Percentiles rank a stretch among this genome's conserved stretches.
phyloP scores from a whole-genome alignment of 1,284 basidiomycete species.

The Naganishia sp. region DNA sequence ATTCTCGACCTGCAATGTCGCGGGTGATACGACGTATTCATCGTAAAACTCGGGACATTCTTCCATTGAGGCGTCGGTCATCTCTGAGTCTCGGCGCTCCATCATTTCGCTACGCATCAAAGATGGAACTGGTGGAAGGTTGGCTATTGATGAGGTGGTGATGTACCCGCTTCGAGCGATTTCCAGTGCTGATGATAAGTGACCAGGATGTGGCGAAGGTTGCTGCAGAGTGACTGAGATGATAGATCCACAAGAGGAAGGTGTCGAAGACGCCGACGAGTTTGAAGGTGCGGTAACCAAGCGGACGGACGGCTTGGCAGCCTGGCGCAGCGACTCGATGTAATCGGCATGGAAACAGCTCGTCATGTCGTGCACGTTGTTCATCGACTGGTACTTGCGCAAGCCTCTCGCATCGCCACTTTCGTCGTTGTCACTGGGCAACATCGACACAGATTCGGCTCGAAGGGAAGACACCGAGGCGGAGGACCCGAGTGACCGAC shows the following conservation, averaged over 20 bases:
- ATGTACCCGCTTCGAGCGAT: constrained; percentile 20
- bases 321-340: constrained; percentile 15
- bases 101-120: constrained; percentile 5
- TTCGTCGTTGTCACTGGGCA: not conserved
- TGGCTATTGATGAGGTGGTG: constrained; percentile 15
- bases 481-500: constrained; percentile 16
- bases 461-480: constrained; percentile 12
- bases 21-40: constrained; percentile 12
- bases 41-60: constrained; percentile 19
- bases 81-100: constrained; percentile 20
- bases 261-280: constrained; percentile 10
- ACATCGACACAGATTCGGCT: not conserved
- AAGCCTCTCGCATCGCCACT: constrained; percentile 1
- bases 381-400: constrained; percentile 25
- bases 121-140: constrained; percentile 17
- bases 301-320: constrained; percentile 1
- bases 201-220: constrained; percentile 6
- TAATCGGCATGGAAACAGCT: constrained; percentile 12
- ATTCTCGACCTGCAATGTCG: not conserved
- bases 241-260: constrained; percentile 15
- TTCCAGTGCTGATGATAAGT: constrained; percentile 4
- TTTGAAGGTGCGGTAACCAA: not conserved
- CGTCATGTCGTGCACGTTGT: constrained; percentile 7
- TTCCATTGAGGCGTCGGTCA: constrained; percentile 25
- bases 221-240: constrained; percentile 22